Evolutionary conservation across 2,329 filamentous ascomycete species (phyloP), one percentile per base, ranked within the genome.

Genomic region (Elsinoe batatas): DNA sequence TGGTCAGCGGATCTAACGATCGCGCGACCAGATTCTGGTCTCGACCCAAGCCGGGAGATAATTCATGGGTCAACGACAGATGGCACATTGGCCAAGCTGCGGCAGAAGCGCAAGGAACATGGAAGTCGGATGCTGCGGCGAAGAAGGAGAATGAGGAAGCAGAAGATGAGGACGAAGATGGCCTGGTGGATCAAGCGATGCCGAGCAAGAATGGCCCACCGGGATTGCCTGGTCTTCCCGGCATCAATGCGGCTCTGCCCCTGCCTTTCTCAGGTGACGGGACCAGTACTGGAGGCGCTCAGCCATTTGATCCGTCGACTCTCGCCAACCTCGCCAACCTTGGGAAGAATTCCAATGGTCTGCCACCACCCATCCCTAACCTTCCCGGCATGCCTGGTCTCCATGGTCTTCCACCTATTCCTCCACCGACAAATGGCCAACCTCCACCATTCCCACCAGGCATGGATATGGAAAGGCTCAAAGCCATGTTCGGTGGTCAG

Each of bases 1-100:
- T 98, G 6, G 91, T 91, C 0, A 95, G 91, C 1, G 93, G 93
- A 11, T 95, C 91, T 10, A 97, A 98, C 69, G 93, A 98, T 69
- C 85, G 93, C 38, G 91, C 95, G 59, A 97, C 93, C 2, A 84
- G 93, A 47, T 98, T 98, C 74, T 98, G 93, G 93, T 90, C 91
- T 3, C 84, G 93, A 40, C 82, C 89, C 13, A 79, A 93, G 47
- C 93, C 93, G 1, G 93, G 93, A 49, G 91, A 96, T 62, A 80
- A 79, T n/a, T 84, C 86, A 54, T 86, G 87, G 63, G 80, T 88
- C 71, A 90, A 91, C 65, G 93, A 98, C 72, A 82, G 90, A 57
- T 96, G 94, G 69, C 93, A 98, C 67, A 93, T 97, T 60, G 93
- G 93, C 49, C 91, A 96, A 71, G 84, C 88, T 6, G 91, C 90